Percentiles rank a stretch among this genome's conserved stretches.
Evolutionary conservation across 2,329 filamentous ascomycete genomes (phyloP).

Genomic region (Aspergillus caelatus): DNA sequence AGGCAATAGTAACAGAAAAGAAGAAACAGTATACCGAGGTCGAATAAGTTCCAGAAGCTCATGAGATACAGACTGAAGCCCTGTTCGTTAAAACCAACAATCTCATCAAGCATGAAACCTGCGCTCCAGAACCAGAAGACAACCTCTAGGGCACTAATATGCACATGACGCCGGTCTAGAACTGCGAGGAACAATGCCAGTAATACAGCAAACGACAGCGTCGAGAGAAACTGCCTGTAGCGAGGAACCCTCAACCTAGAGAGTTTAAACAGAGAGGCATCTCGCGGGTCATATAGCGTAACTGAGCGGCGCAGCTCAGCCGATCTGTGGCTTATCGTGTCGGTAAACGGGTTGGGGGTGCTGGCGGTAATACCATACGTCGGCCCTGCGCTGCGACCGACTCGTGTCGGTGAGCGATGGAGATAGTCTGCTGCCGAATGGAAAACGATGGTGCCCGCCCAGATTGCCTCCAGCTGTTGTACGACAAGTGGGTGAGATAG

Average conservation of each 20-base stretch:
- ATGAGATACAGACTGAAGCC: constrained; percentile 96
- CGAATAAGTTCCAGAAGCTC: constrained; percentile 97
- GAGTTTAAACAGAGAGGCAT: constrained; percentile 88
- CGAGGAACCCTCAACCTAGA: constrained; percentile 87
- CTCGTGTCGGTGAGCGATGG: constrained; percentile 62
- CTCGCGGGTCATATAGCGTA: constrained; percentile 83
- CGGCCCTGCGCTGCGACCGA: constrained; percentile 25
- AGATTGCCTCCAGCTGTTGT: constrained; percentile 94
- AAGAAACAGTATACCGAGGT: constrained; percentile 83
- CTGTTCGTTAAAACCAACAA: constrained; percentile 95
- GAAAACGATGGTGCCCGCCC: constrained; percentile 94
- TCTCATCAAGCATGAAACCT: constrained; percentile 93
- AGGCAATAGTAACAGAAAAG: constrained; percentile 89
- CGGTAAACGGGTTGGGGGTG: constrained; percentile 14
- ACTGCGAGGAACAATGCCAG: constrained; percentile 85
- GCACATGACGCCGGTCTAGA: constrained; percentile 70
- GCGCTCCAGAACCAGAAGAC: constrained; percentile 98
- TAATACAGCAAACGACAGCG: constrained; percentile 80
- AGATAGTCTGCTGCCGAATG: constrained; percentile 85
- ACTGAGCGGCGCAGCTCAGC: constrained; percentile 66
- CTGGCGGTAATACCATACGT: constrained; percentile 31
- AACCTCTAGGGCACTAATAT: constrained; percentile 82
- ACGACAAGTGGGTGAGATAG: constrained; percentile 89
- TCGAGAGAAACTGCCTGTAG: constrained; percentile 89
- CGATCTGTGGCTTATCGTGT: constrained; percentile 22